Conservation (phyloP, 2,329 filamentous ascomycete genomes). For the Ceratocystis ficicola region DNA sequence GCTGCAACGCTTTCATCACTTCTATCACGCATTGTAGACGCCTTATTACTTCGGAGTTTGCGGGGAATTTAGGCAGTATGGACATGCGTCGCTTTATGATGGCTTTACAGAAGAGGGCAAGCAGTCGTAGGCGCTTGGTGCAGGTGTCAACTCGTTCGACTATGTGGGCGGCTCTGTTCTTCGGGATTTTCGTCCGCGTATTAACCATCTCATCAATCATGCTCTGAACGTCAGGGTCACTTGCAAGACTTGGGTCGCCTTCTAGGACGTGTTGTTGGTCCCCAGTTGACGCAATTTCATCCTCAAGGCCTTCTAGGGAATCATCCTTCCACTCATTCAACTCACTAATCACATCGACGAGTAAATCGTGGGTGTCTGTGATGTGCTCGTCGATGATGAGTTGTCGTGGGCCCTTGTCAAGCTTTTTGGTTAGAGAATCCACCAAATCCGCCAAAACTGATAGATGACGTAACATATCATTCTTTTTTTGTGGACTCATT, state of each 20-base stretch:
- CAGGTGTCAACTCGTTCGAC: conserved; percentile 52
- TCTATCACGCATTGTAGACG: conserved; percentile 46
- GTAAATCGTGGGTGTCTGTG: not conserved
- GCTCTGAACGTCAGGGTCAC: conserved; percentile 36
- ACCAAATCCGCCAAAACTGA: not conserved
- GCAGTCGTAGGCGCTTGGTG: conserved; percentile 53
- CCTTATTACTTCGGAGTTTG: conserved; percentile 29
- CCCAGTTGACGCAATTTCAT: conserved; percentile 43
- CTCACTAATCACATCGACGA: conserved; percentile 11
- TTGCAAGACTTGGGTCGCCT: conserved; percentile 31
- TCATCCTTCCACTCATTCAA: conserved; percentile 11
- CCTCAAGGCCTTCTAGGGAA: conserved; percentile 31
- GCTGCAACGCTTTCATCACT: conserved; percentile 48
- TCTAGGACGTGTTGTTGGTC: conserved; percentile 35
- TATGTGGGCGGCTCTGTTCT: conserved; percentile 50
- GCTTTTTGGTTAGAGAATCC: not conserved
- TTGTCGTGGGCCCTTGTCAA: not conserved
- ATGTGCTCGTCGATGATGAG: not conserved
- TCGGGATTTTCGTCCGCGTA: conserved; percentile 48
- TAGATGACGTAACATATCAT: not conserved
- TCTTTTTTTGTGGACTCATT: not conserved
- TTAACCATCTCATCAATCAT: conserved; percentile 58
- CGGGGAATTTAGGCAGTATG: conserved; percentile 37
- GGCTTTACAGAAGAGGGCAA: conserved; percentile 56
- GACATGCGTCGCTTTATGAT: conserved; percentile 58